Conservation (phyloP, 2,329 filamentous ascomycete genomes). For the Arthrobotrys entomopaga region DNA sequence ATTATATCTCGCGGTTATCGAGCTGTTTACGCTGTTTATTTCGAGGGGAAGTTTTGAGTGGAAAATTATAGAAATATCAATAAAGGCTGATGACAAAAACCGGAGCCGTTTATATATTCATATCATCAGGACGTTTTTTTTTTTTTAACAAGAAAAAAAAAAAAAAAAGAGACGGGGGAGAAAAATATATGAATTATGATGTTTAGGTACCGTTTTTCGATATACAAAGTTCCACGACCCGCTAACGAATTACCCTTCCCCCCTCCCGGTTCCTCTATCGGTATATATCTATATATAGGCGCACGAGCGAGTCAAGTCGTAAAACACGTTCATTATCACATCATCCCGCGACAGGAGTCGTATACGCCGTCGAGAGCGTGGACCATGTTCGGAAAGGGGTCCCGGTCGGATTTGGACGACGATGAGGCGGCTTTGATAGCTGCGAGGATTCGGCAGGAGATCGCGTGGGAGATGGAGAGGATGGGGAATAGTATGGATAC, state of each 20-base stretch:
- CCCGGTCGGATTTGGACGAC: conserved; percentile 78
- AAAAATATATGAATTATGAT: neutral
- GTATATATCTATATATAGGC: conserved; percentile 63
- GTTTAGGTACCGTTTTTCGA: conserved; percentile 10
- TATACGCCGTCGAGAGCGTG: conserved; percentile 67
- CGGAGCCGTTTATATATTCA: too few species aligned
- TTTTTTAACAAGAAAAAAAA: too few species aligned
- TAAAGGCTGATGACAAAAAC: too few species aligned
- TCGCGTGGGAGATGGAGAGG: conserved; percentile 65
- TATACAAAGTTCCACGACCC: neutral
- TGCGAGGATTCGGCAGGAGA: conserved; percentile 66
- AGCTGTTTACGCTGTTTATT: too few species aligned
- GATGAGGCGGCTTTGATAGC: conserved; percentile 74
- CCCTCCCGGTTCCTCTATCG: neutral
- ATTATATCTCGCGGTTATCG: too few species aligned
- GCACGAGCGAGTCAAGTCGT: conserved; percentile 90
- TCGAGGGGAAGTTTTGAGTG: too few species aligned
- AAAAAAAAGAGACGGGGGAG: neutral
- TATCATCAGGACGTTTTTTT: too few species aligned
- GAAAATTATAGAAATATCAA: too few species aligned
- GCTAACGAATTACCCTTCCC: conserved; percentile 7
- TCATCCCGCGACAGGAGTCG: conserved; percentile 78
- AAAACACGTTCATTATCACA: conserved; percentile 91
- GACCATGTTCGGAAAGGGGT: conserved; percentile 83
- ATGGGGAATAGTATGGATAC: conserved; percentile 50